Conservation (phyloP, 164 flowering plant genomes). For the Echeveria elegans region DNA sequence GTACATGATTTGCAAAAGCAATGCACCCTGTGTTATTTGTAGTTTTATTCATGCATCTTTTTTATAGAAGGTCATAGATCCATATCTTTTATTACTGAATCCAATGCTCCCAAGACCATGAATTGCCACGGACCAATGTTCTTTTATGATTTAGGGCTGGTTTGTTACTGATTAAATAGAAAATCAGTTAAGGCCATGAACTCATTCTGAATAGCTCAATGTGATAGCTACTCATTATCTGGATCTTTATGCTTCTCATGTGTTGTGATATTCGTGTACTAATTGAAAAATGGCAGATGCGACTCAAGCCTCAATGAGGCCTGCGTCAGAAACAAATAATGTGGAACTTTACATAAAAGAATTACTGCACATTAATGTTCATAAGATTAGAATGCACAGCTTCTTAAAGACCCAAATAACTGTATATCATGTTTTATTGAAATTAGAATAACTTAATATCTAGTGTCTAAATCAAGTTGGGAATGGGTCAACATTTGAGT, state of each 20-base stretch:
- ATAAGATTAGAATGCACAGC: too few relatives aligned
- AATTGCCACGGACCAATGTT: neutral
- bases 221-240: neutral
- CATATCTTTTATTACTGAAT: neutral
- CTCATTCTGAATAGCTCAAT: neutral
- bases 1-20: constrained; percentile 17
- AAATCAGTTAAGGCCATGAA: neutral
- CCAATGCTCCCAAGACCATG: neutral
- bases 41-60: neutral
- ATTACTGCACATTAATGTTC: too few relatives aligned
- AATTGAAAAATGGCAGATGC: too few relatives aligned
- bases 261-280: too few relatives aligned
- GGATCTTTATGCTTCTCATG: neutral
- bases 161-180: neutral
- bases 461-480: too few relatives aligned
- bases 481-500: too few relatives aligned
- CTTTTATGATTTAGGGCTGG: neutral
- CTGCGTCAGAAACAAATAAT: too few relatives aligned
- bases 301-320: too few relatives aligned
- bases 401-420: too few relatives aligned
- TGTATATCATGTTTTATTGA: too few relatives aligned
- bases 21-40: neutral
- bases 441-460: too few relatives aligned
- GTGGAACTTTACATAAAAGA: too few relatives aligned
- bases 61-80: neutral